These are phyloP conservation scores for Globisporangium perplexum DNA, from an alignment of 352 stramenopile genomes.

Conservation along the genomic window DNA sequence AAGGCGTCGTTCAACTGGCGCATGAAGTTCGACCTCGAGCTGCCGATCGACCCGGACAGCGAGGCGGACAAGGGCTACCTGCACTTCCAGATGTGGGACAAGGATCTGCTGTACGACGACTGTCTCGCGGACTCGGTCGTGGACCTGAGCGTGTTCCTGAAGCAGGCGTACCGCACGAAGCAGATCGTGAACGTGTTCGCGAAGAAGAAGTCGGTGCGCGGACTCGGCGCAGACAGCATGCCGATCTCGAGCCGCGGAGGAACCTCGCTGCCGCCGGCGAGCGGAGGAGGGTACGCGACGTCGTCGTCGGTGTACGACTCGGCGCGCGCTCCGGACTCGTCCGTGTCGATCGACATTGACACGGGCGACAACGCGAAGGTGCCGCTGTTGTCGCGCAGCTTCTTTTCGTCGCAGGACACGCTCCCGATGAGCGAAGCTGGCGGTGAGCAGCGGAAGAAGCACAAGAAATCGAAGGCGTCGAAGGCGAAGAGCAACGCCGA, in stretches of 20 bases:
- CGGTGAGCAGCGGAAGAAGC: conserved; percentile 4
- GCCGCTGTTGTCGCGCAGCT: conserved; percentile 9
- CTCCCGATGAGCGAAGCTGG: conserved; percentile 4
- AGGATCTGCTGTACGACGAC: conserved; percentile 72
- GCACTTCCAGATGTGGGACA: conserved; percentile 80
- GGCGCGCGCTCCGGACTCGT: conserved; percentile 4
- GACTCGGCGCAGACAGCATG: conserved; percentile 29
- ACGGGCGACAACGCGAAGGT: conserved; percentile 16
- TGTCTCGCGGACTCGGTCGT: conserved; percentile 70
- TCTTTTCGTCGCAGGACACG: conserved; percentile 11
- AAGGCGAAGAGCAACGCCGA: conserved; percentile 56
- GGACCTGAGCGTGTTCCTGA: conserved; percentile 58
- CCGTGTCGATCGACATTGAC: conserved; percentile 14
- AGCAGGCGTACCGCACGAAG: conserved; percentile 64
- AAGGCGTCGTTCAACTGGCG: conserved; percentile 94
- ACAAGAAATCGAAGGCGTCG: conserved; percentile 19
- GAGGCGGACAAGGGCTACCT: conserved; percentile 64
- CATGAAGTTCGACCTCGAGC: conserved; percentile 90
- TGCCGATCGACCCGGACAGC: conserved; percentile 66
- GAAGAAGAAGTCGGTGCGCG: conserved; percentile 54
- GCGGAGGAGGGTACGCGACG: conserved; percentile 9
- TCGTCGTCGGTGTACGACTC: conserved; percentile 14
- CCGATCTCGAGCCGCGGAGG: conserved; percentile 19
- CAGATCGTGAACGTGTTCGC: conserved; percentile 68
- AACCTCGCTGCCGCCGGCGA: conserved; percentile 5